These are phyloP conservation scores for Pythium biforme DNA, from an alignment of 352 stramenopile genomes.

Conservation along the genomic window DNA sequence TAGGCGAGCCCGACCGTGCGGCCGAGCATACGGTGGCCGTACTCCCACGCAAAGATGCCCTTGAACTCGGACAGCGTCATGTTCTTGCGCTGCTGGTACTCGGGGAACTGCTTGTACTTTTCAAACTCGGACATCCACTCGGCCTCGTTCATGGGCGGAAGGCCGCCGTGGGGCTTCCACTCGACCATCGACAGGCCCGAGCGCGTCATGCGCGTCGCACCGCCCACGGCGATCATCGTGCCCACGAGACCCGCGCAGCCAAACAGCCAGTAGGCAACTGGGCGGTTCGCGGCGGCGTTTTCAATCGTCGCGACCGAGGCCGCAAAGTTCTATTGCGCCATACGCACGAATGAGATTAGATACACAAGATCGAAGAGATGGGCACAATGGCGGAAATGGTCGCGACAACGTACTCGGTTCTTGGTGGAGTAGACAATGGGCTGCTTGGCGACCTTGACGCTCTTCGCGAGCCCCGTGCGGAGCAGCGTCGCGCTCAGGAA, in stretches of 20 bases:
- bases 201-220: slow-evolving; percentile 96
- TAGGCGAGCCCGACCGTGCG: slow-evolving; percentile 94
- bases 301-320: slow-evolving; percentile 63
- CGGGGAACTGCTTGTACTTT: slow-evolving; percentile 98
- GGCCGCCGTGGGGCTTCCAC: slow-evolving; percentile 94
- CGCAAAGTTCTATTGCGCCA: slow-evolving; percentile 43
- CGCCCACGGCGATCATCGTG: slow-evolving; percentile 97
- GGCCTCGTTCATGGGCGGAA: slow-evolving; percentile 89
- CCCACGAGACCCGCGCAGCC: slow-evolving; percentile 93
- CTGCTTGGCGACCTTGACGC: slow-evolving; percentile 33
- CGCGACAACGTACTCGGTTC: slow-evolving; percentile 46
- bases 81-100: slow-evolving; percentile 95
- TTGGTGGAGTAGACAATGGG: slow-evolving; percentile 70
- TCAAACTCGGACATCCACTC: slow-evolving; percentile 98
- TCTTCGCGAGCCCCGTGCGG: slow-evolving; percentile 30
- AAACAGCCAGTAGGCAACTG: slow-evolving; percentile 94
- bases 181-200: slow-evolving; percentile 97
- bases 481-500: slow-evolving; percentile 31
- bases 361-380: neutral
- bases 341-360: no score
- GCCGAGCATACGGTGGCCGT: slow-evolving; percentile 97
- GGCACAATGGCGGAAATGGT: no score
- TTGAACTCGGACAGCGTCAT: slow-evolving; percentile 99
- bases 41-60: slow-evolving; percentile 96
- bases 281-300: slow-evolving; percentile 80